These are phyloP conservation scores for Beverwykella pulmonaria DNA, from an alignment of 495 filamentous ascomycete species.

Conservation along the genomic window DNA sequence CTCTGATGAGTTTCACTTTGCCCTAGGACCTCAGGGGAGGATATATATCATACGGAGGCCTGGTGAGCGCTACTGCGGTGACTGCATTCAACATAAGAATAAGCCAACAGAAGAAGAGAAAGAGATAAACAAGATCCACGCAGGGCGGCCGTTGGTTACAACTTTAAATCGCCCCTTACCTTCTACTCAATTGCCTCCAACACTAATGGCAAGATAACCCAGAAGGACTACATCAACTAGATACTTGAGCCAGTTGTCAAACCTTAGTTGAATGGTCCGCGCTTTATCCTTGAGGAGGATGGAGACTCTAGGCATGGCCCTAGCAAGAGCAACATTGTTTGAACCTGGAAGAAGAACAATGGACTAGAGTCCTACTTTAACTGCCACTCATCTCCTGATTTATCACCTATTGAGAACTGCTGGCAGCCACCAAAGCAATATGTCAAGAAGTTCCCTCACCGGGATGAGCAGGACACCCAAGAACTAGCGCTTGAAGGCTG, in stretches of 20 bases:
- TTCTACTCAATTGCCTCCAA: slow-evolving; percentile 27
- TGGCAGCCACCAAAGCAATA: slow-evolving; percentile 26
- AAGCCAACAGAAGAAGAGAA: neutral
- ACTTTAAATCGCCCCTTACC: slow-evolving; percentile 18
- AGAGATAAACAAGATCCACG: slow-evolving; percentile 16
- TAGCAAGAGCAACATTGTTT: slow-evolving; percentile 9
- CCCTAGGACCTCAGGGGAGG: slow-evolving; percentile 1
- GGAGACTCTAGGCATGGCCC: slow-evolving; percentile 12
- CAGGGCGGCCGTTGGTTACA: slow-evolving; percentile 19
- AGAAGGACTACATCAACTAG: slow-evolving; percentile 9
- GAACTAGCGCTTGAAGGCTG: neutral
- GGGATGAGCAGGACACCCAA: slow-evolving; percentile 10
- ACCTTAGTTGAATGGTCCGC: slow-evolving; percentile 9
- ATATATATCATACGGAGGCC: slow-evolving; percentile 16
- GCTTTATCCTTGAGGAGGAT: slow-evolving; percentile 30
- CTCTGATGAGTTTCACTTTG: neutral
- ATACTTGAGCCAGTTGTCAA: slow-evolving; percentile 27
- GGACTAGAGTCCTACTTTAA: slow-evolving; percentile 27
- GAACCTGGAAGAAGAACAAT: slow-evolving; percentile 17
- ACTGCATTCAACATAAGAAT: slow-evolving; percentile 19
- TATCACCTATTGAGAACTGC: slow-evolving; percentile 28
- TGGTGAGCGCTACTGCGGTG: slow-evolving; percentile 8
- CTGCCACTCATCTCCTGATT: slow-evolving; percentile 13
- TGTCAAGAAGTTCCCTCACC: slow-evolving; percentile 17
- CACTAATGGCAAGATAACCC: slow-evolving; percentile 26